These are phyloP conservation scores for Stenogyne calaminthoides DNA, from an alignment of 305 asterid species.

Conservation along the genomic window DNA sequence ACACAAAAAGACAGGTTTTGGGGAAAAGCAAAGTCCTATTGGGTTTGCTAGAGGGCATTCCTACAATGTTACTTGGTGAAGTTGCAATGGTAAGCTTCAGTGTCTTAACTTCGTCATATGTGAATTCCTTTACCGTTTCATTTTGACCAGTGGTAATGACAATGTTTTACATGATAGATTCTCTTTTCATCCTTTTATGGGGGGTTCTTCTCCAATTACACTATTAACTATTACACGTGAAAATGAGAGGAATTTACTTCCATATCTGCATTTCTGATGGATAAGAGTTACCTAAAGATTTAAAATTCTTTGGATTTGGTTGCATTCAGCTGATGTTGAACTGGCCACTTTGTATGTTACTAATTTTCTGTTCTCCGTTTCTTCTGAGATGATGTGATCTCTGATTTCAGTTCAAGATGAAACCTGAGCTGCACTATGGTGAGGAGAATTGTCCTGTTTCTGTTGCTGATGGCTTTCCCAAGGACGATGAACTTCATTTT, in stretches of 20 bases:
- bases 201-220: neutral
- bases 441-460: slow-evolving; percentile 88
- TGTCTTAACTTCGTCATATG: neutral
- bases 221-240: neutral
- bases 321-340: slow-evolving; percentile 9
- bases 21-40: slow-evolving; percentile 87
- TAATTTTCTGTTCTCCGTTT: neutral
- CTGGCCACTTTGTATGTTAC: neutral
- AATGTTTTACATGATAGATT: neutral
- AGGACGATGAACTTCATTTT: slow-evolving; percentile 93
- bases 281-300: neutral
- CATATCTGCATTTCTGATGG: slow-evolving; percentile 14
- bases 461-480: slow-evolving; percentile 78
- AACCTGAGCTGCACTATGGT: slow-evolving; percentile 93
- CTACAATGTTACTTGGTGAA: slow-evolving; percentile 89
- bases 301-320: neutral
- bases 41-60: slow-evolving; percentile 94
- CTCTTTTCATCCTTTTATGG: neutral
- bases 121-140: neutral
- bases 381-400: slow-evolving; percentile 20
- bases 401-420: slow-evolving; percentile 81
- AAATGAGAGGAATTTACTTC: neutral
- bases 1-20: slow-evolving; percentile 73
- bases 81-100: slow-evolving; percentile 72
- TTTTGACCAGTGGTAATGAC: neutral